phyloP scores from a whole-genome alignment of 2,329 filamentous ascomycete genomes.

The Arthrobotrys conoides region DNA sequence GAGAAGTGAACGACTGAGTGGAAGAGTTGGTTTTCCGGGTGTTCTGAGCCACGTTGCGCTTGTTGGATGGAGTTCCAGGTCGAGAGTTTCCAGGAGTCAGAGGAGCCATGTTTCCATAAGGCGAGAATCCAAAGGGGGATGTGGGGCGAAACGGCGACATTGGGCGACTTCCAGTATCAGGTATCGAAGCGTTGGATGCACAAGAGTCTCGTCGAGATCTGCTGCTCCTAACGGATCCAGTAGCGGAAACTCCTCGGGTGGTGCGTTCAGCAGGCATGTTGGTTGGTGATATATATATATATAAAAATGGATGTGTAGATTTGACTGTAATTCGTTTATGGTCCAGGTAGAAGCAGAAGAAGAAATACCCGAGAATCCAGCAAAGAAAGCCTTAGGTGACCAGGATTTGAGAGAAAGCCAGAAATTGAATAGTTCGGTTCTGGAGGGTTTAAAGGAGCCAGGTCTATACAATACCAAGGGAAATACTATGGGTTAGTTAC shows the following conservation, averaged over 20 bases:
- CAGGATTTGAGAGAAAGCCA: constrained; percentile 30
- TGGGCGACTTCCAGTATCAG: constrained; percentile 52
- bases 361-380: constrained; percentile 17
- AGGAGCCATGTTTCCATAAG: constrained; percentile 53
- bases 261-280: constrained; percentile 58
- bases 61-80: constrained; percentile 57
- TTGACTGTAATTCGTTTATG: constrained; percentile 8
- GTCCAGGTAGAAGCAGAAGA: constrained; percentile 9
- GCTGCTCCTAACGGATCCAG: constrained; percentile 51
- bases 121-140: constrained; percentile 56
- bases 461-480: constrained; percentile 43
- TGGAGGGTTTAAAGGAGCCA: constrained; percentile 24
- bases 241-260: constrained; percentile 46
- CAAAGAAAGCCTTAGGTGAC: constrained; percentile 33
- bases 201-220: constrained; percentile 52
- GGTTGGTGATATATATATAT: constrained; percentile 21
- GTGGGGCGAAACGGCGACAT: constrained; percentile 54
- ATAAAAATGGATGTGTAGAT: not conserved
- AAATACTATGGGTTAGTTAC: constrained; percentile 54
- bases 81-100: constrained; percentile 57
- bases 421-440: constrained; percentile 8
- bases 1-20: constrained; percentile 46
- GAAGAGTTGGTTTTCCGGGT: constrained; percentile 53
- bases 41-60: constrained; percentile 42
- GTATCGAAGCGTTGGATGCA: constrained; percentile 54